phyloP scores from a whole-genome alignment of 208 protist genomes.

The Naegleria gruberi region DNA sequence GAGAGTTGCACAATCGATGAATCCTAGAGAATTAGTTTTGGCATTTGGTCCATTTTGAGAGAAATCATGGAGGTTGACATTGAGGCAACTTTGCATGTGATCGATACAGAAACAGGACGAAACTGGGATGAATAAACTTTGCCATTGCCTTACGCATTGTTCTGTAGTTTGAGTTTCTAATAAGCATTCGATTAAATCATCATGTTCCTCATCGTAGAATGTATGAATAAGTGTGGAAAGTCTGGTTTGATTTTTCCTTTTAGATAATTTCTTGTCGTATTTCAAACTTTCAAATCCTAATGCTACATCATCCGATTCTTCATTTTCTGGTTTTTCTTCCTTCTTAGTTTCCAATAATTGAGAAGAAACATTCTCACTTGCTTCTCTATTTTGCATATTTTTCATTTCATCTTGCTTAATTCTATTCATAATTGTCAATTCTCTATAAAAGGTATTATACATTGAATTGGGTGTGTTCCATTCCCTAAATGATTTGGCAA shows the following conservation, averaged over 20 bases:
- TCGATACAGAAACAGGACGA: not conserved
- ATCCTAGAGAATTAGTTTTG: not conserved
- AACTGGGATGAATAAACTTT: not conserved
- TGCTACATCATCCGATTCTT: not conserved
- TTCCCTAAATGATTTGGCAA: not conserved
- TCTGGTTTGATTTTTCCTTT: not conserved
- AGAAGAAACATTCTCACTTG: too few species aligned
- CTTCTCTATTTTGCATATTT: too few species aligned
- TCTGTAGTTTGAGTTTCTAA: not conserved
- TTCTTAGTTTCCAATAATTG: not conserved
- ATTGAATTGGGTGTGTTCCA: not conserved
- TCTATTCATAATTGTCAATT: not conserved
- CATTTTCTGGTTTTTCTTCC: not conserved
- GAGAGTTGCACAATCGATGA: not conserved
- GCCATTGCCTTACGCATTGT: not conserved
- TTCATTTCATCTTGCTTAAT: too few species aligned
- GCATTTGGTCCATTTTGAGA: not conserved
- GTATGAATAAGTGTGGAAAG: not conserved
- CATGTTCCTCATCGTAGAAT: not conserved
- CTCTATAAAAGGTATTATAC: not conserved
- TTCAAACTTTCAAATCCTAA: not conserved
- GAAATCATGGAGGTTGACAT: not conserved
- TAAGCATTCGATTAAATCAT: not conserved
- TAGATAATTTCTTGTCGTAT: not conserved
- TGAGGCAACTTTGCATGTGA: not conserved